A percentile compares a stretch with the other conserved stretches of the same genome.
Conservation (phyloP, 139 green algal species). For the Yamagishiella unicocca region DNA sequence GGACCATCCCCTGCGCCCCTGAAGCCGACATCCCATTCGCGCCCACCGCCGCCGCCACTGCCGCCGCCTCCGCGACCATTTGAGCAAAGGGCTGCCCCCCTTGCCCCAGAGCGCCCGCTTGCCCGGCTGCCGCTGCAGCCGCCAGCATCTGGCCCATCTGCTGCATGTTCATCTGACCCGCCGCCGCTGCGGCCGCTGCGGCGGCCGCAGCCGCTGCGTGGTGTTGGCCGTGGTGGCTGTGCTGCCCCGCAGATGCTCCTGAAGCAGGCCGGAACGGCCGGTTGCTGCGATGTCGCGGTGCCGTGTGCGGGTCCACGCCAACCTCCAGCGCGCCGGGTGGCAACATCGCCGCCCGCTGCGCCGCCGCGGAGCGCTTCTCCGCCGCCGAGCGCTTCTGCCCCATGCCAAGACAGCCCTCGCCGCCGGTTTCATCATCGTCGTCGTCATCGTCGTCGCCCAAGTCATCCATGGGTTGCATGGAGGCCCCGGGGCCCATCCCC, state of each 20-base stretch:
- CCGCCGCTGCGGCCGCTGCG: not conserved
- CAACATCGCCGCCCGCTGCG: not conserved
- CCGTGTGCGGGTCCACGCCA: slow-evolving; percentile 26
- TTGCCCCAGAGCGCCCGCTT: not conserved
- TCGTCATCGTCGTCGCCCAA: not conserved
- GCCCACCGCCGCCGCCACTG: not conserved
- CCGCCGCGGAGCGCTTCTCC: not conserved
- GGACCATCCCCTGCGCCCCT: not conserved
- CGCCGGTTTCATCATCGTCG: not conserved
- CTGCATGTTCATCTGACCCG: not conserved
- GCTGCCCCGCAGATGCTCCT: not conserved
- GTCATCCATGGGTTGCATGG: not conserved
- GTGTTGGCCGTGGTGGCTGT: not conserved
- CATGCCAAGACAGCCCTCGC: not conserved
- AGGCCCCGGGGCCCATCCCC: not conserved
- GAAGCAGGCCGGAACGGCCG: not conserved
- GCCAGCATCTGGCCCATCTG: slow-evolving; percentile 39
- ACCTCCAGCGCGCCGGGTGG: slow-evolving; percentile 19
- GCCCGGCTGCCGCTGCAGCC: not conserved
- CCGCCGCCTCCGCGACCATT: slow-evolving; percentile 11
- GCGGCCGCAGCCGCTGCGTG: not conserved
- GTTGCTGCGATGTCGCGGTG: not conserved
- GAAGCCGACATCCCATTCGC: not conserved
- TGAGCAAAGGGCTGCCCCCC: slow-evolving; percentile 8
- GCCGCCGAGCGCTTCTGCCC: not conserved